phyloP scores from a whole-genome alignment of 208 protist species.

The Wallacemonas sp. region DNA sequence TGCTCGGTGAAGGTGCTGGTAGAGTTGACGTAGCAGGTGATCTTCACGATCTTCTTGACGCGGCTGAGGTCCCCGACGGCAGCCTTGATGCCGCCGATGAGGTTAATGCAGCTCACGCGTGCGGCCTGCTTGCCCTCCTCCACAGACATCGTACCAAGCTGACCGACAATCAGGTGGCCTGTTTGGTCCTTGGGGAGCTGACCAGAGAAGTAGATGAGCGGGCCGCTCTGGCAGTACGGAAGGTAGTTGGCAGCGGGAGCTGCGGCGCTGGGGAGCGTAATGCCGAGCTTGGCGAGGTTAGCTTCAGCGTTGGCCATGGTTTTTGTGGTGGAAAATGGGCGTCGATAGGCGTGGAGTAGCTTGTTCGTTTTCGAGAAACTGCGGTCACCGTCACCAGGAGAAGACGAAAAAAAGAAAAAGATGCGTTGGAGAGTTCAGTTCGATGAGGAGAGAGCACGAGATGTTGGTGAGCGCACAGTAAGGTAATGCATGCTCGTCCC shows the following conservation, averaged over 20 bases:
- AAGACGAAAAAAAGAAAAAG: too few relatives aligned
- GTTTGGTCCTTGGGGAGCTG: slow-evolving; percentile 67
- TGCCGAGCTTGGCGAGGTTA: slow-evolving; percentile 57
- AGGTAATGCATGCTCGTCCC: too few relatives aligned
- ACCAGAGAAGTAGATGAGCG: slow-evolving; percentile 61
- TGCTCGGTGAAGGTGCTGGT: slow-evolving; percentile 53
- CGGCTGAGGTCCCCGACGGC: slow-evolving; percentile 54
- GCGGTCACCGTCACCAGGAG: too few relatives aligned
- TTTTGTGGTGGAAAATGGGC: too few relatives aligned
- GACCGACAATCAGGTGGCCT: slow-evolving; percentile 43
- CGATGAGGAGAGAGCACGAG: too few relatives aligned
- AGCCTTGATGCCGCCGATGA: slow-evolving; percentile 65
- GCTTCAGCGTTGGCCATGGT: slow-evolving; percentile 35
- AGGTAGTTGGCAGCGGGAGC: slow-evolving; percentile 69
- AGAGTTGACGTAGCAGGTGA: slow-evolving; percentile 77
- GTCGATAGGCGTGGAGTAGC: too few relatives aligned
- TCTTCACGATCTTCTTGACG: slow-evolving; percentile 76
- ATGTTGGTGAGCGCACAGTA: too few relatives aligned
- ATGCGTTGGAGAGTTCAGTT: too few relatives aligned
- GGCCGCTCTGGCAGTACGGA: slow-evolving; percentile 44
- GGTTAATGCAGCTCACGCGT: slow-evolving; percentile 30
- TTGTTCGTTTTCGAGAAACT: too few relatives aligned
- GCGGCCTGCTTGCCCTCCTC: slow-evolving; percentile 68
- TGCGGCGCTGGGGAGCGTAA: slow-evolving; percentile 56
- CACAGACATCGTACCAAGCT: slow-evolving; percentile 50